phyloP scores from a whole-genome alignment of 306 rosid species.

The Fagus crenata region DNA sequence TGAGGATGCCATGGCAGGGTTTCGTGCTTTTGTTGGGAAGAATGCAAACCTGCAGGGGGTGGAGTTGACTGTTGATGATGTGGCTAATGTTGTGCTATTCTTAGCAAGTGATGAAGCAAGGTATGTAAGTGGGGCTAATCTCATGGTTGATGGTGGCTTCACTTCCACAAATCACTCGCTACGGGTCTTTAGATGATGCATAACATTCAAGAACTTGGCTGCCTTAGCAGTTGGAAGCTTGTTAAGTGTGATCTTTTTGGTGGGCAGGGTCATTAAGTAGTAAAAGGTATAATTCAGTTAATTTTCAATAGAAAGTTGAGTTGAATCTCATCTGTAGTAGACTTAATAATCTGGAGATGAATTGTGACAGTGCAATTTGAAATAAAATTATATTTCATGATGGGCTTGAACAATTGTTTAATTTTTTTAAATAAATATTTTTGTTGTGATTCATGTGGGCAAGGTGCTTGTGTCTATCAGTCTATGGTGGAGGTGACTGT shows the following conservation, averaged over 20 bases:
- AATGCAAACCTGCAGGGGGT: slow-evolving; percentile 74
- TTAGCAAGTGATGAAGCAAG: slow-evolving; percentile 77
- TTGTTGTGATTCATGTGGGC: not conserved
- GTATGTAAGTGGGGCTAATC: slow-evolving; percentile 72
- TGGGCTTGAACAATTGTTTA: not conserved
- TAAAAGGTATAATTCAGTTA: not conserved
- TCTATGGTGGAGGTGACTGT: not conserved
- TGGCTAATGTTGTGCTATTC: slow-evolving; percentile 81
- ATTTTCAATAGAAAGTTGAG: not conserved
- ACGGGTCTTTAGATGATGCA: slow-evolving; percentile 55
- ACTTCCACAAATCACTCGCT: slow-evolving; percentile 49
- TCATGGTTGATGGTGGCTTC: slow-evolving; percentile 80
- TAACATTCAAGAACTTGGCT: not conserved
- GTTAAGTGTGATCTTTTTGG: not conserved
- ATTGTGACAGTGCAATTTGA: not conserved
- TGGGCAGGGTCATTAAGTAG: too few relatives aligned
- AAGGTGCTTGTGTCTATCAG: not conserved
- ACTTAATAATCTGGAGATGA: not conserved
- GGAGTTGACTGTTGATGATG: slow-evolving; percentile 58
- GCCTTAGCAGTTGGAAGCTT: not conserved
- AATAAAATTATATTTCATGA: not conserved
- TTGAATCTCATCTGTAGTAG: not conserved
- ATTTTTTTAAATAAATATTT: not conserved
- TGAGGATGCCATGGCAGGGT: slow-evolving; percentile 44
- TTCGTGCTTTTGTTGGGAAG: slow-evolving; percentile 37